Evolutionary conservation across 768 basidiomycete species (phyloP), one percentile per base, ranked within the genome.

Genomic region (Arthromyces matolae): DNA sequence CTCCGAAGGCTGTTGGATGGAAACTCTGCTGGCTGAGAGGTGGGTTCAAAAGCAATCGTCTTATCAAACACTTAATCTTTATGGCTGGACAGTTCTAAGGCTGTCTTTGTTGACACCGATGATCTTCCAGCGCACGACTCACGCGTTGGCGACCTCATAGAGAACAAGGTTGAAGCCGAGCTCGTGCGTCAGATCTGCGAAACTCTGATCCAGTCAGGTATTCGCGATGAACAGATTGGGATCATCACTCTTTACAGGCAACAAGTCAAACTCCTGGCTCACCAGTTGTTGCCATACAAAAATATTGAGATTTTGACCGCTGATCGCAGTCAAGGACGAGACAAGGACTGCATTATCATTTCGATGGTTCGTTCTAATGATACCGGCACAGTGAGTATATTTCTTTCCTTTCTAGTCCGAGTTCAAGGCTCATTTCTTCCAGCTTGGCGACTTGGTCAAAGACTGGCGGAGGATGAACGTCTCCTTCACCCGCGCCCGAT

Each of bases 391-490:
- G 93, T 93, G 60, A 57, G 85, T 72, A n/a, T 23, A 19, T 18
- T 43, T 6, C 25, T 25, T 3, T 13, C 12, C 45, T 23, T 18
- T 41, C 23, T 34, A 6, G 20, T 32, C 22, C 20, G 4, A 16
- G 22, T 16, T 7, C 2, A 19, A 18, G 20, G 38, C 31, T 43
- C 48, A 49, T 42, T 35, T 22, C 25, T n/a, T 29, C 19, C 51
- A 95, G 93, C 77, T 92, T 22, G 96, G 96, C 8, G 93, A 97
- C 44, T 76, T 99, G 2, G 72, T 98, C 20, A 91, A 88, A 57
- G 96, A 99, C 62, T 97, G 95, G 94, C 77, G 96, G 29, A 69
- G 96, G 27, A 85, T 97, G 76, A 99, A 99, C 60, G 96, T 99
- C 14, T 88, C 93, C 6, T 92, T 98, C 64, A 97, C 95, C 1